Conservation (phyloP, 495 filamentous ascomycete genomes). For the Penicillium psychrofluorescens region DNA sequence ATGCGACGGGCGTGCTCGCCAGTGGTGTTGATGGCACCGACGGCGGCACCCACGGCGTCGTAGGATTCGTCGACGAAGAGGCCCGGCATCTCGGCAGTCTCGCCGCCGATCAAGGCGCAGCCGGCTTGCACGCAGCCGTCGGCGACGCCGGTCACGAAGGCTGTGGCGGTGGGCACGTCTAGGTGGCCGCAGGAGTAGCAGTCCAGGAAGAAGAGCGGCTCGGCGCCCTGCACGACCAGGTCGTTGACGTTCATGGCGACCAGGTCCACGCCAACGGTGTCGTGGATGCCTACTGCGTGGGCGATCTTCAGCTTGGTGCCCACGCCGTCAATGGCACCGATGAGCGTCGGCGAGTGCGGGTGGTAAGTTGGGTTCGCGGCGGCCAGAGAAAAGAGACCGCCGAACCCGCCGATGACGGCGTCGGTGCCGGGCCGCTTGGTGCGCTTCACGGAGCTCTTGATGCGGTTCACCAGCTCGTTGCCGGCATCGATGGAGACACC, state of each 20-base stretch:
- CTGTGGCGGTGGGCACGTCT: slow-evolving; percentile 63
- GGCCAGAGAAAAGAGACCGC: slow-evolving; percentile 76
- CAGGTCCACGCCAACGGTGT: slow-evolving; percentile 89
- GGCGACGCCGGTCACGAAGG: slow-evolving; percentile 82
- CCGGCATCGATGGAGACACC: slow-evolving; percentile 91
- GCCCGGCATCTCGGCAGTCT: slow-evolving; percentile 96
- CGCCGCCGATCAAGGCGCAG: slow-evolving; percentile 88
- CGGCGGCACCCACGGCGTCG: slow-evolving; percentile 81
- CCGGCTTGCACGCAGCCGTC: slow-evolving; percentile 72
- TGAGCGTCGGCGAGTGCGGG: slow-evolving; percentile 63
- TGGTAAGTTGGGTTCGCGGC: slow-evolving; percentile 62
- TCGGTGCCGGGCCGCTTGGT: slow-evolving; percentile 80
- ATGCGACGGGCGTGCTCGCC: slow-evolving; percentile 47
- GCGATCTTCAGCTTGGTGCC: slow-evolving; percentile 96
- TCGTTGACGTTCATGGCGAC: slow-evolving; percentile 99
- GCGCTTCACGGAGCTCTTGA: slow-evolving; percentile 73
- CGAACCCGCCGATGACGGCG: slow-evolving; percentile 90
- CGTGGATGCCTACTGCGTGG: slow-evolving; percentile 77
- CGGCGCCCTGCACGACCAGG: slow-evolving; percentile 88
- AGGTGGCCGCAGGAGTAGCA: slow-evolving; percentile 89
- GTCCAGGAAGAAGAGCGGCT: slow-evolving; percentile 91
- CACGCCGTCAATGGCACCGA: slow-evolving; percentile 90
- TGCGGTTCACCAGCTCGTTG: slow-evolving; percentile 81
- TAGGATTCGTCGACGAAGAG: slow-evolving; percentile 80
- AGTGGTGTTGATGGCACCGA: slow-evolving; percentile 65